A percentile compares a stretch with the other conserved stretches of the same genome.
Conservation (phyloP, 2,329 filamentous ascomycete species). For the Trichothecium roseum region DNA sequence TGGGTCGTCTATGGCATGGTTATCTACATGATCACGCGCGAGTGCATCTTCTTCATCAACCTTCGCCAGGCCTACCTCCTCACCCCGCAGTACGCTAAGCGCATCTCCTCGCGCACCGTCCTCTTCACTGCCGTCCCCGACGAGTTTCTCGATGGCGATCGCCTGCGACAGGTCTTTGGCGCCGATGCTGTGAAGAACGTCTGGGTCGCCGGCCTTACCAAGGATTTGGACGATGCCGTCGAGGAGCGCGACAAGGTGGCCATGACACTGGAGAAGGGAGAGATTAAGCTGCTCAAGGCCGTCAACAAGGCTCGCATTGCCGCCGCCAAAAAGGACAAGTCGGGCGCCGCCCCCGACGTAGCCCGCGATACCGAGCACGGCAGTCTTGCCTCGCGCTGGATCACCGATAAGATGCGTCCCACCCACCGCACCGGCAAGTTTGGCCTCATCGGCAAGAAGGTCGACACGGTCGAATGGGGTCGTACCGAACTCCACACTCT, state of each 20-base stretch:
- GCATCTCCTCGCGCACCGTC: conserved; percentile 85
- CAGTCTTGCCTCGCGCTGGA: conserved; percentile 51
- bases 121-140: conserved; percentile 78
- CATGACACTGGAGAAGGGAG: conserved; percentile 70
- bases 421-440: conserved; percentile 54
- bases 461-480: conserved; percentile 82
- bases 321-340: conserved; percentile 21
- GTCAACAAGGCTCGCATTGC: conserved; percentile 27
- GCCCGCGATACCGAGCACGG: conserved; percentile 57
- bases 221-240: conserved; percentile 66
- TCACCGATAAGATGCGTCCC: conserved; percentile 58
- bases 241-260: conserved; percentile 65
- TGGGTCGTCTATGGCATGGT: conserved; percentile 83
- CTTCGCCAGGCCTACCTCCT: conserved; percentile 86
- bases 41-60: conserved; percentile 88
- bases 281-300: conserved; percentile 69
- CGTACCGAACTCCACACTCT: conserved; percentile 45
- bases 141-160: conserved; percentile 62
- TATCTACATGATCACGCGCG: conserved; percentile 78
- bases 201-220: conserved; percentile 71
- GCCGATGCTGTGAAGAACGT: conserved; percentile 66
- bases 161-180: conserved; percentile 68
- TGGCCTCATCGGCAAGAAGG: conserved; percentile 54
- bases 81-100: conserved; percentile 68
- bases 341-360: conserved; percentile 11